These are phyloP conservation scores for Penicillium mononematosum DNA, from an alignment of 495 filamentous ascomycete species.

Conservation along the genomic window DNA sequence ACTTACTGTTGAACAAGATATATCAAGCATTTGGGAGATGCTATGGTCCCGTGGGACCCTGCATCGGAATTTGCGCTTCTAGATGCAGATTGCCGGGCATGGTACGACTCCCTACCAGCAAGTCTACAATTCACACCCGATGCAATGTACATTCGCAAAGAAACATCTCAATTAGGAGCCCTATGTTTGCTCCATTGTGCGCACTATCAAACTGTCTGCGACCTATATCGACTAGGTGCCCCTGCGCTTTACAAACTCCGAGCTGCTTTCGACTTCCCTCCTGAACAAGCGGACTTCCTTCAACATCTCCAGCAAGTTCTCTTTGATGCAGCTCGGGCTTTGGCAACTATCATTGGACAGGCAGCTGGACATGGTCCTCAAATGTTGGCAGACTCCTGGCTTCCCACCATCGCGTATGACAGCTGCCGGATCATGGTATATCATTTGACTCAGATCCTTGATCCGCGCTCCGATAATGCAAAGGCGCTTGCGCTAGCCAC, in stretches of 20 bases:
- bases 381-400: conserved; percentile 35
- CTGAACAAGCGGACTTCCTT: conserved; percentile 28
- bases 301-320: conserved; percentile 25
- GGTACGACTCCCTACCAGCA: conserved; percentile 31
- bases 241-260: conserved; percentile 34
- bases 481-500: conserved; percentile 23
- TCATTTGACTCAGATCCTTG: conserved; percentile 34
- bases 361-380: conserved; percentile 25
- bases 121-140: conserved; percentile 29
- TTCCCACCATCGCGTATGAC: conserved; percentile 36
- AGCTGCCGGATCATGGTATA: conserved; percentile 38
- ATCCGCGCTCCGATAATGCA: conserved; percentile 23
- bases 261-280: conserved; percentile 33
- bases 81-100: conserved; percentile 27
- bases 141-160: conserved; percentile 36
- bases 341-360: conserved; percentile 33
- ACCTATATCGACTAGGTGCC: conserved; percentile 34
- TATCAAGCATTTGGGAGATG: conserved; percentile 34
- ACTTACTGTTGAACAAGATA: conserved; percentile 16
- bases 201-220: conserved; percentile 34
- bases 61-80: conserved; percentile 30
- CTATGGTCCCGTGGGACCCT: conserved; percentile 31
- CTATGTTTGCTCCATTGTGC: conserved; percentile 32
- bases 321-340: conserved; percentile 27
- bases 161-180: conserved; percentile 32